Evolutionary conservation across 768 basidiomycete species (phyloP).

Genomic region (Kwoniella sp.): DNA sequence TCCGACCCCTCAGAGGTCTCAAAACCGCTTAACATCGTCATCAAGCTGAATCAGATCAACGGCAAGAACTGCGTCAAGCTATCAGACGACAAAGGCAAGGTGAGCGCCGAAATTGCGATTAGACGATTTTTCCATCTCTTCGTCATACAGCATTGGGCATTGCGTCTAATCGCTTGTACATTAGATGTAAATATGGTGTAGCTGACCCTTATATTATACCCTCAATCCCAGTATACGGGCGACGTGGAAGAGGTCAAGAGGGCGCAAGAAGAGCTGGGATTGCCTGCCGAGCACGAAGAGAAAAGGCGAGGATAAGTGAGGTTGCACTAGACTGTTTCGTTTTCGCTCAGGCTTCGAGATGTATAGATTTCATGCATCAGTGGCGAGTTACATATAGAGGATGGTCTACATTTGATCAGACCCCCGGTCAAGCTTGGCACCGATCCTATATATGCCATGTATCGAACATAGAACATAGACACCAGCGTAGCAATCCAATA

Average conservation of each 20-base stretch:
- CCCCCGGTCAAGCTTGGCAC: no score
- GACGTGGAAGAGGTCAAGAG: slow-evolving; percentile 64
- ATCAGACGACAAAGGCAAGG: slow-evolving; percentile 88
- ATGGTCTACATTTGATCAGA: no score
- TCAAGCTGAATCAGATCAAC: slow-evolving; percentile 80
- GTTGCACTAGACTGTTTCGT: no score
- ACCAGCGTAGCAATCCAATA: no score
- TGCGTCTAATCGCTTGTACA: no score
- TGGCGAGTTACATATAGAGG: no score
- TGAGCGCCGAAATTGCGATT: slow-evolving; percentile 39
- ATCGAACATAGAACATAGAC: no score
- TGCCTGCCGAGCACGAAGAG: slow-evolving; percentile 33
- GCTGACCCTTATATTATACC: not conserved
- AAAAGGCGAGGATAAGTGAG: slow-evolving; percentile 26
- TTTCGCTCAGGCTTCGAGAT: no score
- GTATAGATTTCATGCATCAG: no score
- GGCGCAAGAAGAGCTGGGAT: slow-evolving; percentile 61
- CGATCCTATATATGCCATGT: no score
- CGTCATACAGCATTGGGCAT: no score
- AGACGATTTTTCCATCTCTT: not conserved
- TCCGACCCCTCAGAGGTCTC: slow-evolving; percentile 49
- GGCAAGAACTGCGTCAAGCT: slow-evolving; percentile 83
- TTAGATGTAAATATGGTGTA: no score
- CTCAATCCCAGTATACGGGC: slow-evolving; percentile 67
- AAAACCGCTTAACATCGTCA: slow-evolving; percentile 79